Evolutionary conservation across 768 basidiomycete species (phyloP).

Genomic region (Mycena galopus): DNA sequence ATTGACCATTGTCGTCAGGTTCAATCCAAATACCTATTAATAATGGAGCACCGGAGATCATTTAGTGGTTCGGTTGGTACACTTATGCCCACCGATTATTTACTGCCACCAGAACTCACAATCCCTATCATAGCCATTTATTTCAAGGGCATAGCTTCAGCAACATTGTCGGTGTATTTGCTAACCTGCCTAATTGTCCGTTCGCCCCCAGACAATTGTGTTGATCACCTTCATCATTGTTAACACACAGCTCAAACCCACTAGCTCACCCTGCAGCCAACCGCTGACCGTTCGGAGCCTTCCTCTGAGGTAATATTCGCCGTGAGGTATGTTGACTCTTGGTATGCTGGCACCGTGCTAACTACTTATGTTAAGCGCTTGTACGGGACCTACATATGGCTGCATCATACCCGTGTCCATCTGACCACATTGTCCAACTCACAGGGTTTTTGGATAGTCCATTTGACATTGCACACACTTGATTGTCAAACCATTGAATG

Average conservation of each 20-base stretch:
- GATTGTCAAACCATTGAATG: no score
- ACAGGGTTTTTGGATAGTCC: no score
- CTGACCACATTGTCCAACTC: not conserved
- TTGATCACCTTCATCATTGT: not conserved
- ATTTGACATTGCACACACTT: no score
- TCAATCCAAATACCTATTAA: no score
- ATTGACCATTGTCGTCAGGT: no score
- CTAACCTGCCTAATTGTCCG: not conserved
- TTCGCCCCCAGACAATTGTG: not conserved
- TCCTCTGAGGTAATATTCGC: no score
- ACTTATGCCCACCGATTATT: not conserved
- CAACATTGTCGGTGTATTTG: not conserved
- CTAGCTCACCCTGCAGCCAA: no score
- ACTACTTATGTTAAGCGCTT: not conserved
- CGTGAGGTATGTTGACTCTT: no score
- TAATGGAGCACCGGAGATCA: no score
- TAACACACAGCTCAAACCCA: no score
- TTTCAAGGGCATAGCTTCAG: not conserved
- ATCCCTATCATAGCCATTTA: not conserved
- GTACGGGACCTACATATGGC: not conserved
- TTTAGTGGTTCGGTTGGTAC: no score
- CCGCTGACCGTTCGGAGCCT: no score
- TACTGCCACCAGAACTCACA: not conserved
- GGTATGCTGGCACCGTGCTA: not conserved
- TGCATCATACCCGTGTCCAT: not conserved